phyloP scores from a whole-genome alignment of 768 basidiomycete genomes.

The Lentinula sp. region DNA sequence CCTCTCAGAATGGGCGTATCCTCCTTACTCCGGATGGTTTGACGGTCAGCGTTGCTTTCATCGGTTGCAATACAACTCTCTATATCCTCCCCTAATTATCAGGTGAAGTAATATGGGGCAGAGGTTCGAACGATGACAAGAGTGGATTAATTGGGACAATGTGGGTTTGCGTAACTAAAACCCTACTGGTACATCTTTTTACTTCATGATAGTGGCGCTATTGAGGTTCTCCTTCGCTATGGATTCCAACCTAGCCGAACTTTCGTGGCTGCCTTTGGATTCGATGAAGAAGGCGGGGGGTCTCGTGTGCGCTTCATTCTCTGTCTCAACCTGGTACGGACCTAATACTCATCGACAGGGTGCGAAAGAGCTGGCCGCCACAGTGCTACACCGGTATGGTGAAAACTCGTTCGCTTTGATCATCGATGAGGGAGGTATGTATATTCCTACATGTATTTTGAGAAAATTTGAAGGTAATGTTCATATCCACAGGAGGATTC shows the following conservation, averaged over 20 bases:
- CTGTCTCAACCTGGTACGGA: neutral
- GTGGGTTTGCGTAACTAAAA: constrained; percentile 24
- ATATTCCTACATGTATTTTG: neutral
- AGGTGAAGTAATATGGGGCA: constrained; percentile 68
- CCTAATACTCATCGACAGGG: constrained; percentile 33
- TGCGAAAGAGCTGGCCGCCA: constrained; percentile 38
- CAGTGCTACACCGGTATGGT: constrained; percentile 60
- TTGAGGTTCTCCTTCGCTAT: constrained; percentile 60
- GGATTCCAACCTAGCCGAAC: constrained; percentile 61
- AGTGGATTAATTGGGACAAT: constrained; percentile 63
- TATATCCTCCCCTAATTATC: neutral
- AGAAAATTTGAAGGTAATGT: neutral
- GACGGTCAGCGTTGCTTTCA: constrained; percentile 33
- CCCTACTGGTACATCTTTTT: neutral
- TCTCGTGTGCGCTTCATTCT: constrained; percentile 24
- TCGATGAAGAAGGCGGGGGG: constrained; percentile 70
- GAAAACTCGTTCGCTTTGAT: constrained; percentile 67
- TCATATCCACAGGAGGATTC: constrained; percentile 36
- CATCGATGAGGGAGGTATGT: constrained; percentile 81
- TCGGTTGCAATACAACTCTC: neutral
- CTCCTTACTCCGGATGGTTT: constrained; percentile 58
- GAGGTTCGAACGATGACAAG: constrained; percentile 75
- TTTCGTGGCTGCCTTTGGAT: constrained; percentile 61
- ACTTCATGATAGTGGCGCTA: constrained; percentile 32
- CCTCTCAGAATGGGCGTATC: constrained; percentile 49